Base-by-base conservation (phyloP, 768 basidiomycete species). In the Lyophyllum shimeji region DNA sequence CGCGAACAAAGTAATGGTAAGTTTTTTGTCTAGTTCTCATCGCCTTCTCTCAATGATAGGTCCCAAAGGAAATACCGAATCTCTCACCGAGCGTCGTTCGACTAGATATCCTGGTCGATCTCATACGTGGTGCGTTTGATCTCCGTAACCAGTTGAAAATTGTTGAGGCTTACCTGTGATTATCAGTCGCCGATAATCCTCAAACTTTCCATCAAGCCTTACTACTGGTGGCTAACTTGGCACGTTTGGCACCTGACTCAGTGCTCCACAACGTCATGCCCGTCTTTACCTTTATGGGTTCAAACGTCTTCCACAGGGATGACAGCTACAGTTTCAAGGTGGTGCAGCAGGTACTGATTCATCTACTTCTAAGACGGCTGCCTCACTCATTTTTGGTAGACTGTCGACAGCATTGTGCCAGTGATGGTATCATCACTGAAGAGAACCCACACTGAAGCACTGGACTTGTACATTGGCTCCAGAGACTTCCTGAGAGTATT, bases 201-300 rank as follows among this genome's bases (percentile, higher is more conserved):
- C 95, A 98, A 66, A 96, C 93, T 0, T 95, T 95, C 74, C 87
- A 98, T 61, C 91, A 96, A 68, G 93, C 94, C 0, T 75, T 98
- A 2, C 78, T 98, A 23, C 78, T 98, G 29, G 88, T 97, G 71
- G 88, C 94, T 5, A 88, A 80, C 58, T 71, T 98, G 53, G 90
- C 93, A 2, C 82, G 86, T 17, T 76, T 98, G 33, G 86, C 89
- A 0, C 95, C 96, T 0, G 93, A 95, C 53, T 90, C 93, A 11
- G 93, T 96, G 27, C 77, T 98, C 12, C 93, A 91, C 65, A 94
- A 96, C 62, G 82, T 98, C 49, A 97, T 99, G 93, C 96, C 97
- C 3, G 87, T 99, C 44, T 98, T 99, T 76, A 98, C 95, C 0
- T 98, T 98, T 74, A 98, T 98, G 93, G 96, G 97, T 18, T 93